Evolutionary conservation across 306 rosid species (phyloP).

Genomic region (Boehmeria nivea): DNA sequence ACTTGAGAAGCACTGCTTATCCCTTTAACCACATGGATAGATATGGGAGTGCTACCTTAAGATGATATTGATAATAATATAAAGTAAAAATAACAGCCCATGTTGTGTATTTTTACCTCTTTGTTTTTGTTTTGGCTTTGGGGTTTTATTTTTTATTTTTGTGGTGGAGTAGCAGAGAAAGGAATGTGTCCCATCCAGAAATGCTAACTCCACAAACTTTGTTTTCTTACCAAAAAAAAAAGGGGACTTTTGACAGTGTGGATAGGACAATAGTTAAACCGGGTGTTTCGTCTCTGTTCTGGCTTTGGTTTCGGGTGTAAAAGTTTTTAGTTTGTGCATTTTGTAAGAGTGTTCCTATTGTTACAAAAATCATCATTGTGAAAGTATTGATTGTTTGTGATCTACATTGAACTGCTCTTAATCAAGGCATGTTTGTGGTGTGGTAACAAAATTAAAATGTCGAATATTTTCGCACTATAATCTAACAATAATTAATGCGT

Average conservation of each 20-base stretch:
- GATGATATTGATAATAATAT: slow-evolving; percentile 27
- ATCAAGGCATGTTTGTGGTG: too few species aligned
- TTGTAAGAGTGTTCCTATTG: background rate
- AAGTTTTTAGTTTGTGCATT: background rate
- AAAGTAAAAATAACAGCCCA: too few species aligned
- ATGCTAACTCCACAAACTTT: too few species aligned
- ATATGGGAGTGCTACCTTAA: slow-evolving; percentile 43
- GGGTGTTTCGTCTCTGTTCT: slow-evolving; percentile 1
- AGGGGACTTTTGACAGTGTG: slow-evolving; percentile 3
- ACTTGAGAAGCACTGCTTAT: slow-evolving; percentile 32
- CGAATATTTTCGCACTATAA: too few species aligned
- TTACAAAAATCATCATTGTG: background rate
- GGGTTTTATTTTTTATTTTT: background rate
- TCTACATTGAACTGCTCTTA: background rate
- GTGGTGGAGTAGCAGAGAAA: slow-evolving; percentile 9
- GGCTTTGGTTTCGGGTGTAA: background rate
- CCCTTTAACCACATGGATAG: slow-evolving; percentile 38
- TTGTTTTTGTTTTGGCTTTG: background rate
- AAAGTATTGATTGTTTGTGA: background rate
- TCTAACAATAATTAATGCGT: too few species aligned
- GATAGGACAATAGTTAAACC: slow-evolving; percentile 4
- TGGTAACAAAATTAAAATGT: too few species aligned
- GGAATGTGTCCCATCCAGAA: too few species aligned
- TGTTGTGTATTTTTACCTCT: slow-evolving; percentile 11
- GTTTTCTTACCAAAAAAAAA: too few species aligned